Base-by-base conservation (phyloP, 1,139 yeast species). In the Wickerhamiella pararugosa region DNA sequence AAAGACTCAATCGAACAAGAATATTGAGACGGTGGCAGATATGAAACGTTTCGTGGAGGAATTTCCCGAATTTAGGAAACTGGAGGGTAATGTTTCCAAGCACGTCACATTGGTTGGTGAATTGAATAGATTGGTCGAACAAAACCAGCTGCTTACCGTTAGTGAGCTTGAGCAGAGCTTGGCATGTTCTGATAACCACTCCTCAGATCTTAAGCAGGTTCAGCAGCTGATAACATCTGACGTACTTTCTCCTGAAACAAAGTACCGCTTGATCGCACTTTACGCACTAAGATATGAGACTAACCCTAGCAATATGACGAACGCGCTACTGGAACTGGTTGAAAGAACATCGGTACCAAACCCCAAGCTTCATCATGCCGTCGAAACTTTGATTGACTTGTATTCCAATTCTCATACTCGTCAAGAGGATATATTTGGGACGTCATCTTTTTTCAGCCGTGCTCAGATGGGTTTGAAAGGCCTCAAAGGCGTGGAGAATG, bases 21-120 rank as follows among this genome's bases (percentile, higher is more conserved):
- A 76, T 50, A 70, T 86, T 33, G 80, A 76, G 50, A 77, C 90
- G 42, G 75, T 90, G 42, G 75, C 80, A 6, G 98, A 92, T 53
- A 79, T 90, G 73, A 92, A 87, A 59, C 75, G 77, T 51, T 82
- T 87, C 54, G 76, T 90, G 45, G 94, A 90, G 47, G 84, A 83
- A 51, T 86, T 81, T 54, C 99, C 98, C 1, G 97, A 90, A 57
- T 87, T 81, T 57, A 78, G 86, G 49, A 82, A 82, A 56, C 67
- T 87, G 38, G 80, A 93, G 8, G 77, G 86, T 34, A 90, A 86
- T 56, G 86, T 92, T n/a, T 73, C 93, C 36, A 90, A 90, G 55
- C 98, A 92, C 60, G 84, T 92, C 68, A 76, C 93, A 21, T 68
- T 90, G 31, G 86, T 90, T 6, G 74, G 90, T 32, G 97, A 87